Evolutionary conservation across 2,329 filamentous ascomycete species (phyloP), one percentile per base, ranked within the genome.

Genomic region (Colletotrichum spaethianum): DNA sequence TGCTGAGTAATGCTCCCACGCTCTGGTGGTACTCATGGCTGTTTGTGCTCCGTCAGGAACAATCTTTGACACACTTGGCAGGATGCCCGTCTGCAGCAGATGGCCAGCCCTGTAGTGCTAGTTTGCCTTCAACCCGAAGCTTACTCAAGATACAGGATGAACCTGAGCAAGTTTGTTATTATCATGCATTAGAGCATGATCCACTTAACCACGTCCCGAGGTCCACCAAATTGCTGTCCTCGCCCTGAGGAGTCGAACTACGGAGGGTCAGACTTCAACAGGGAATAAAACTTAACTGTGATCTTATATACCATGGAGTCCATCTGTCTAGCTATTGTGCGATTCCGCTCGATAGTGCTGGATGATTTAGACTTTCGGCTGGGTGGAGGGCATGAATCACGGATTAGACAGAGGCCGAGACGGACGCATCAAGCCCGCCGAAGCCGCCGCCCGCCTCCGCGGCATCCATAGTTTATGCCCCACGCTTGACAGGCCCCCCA

Each of bases 371-470:
- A 57, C 57, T 68, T 71, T 62, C 64, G 50, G 64, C 42, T 23
- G n/a, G n/a, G 64, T 68, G 57, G 64, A 68, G 57, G 26, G 69
- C 69, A 71, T 71, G 52, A 63, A 68, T 42, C 42, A 71, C 52
- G 57, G 64, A 71, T 59, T 31, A 63, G 50, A 68, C 57, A 57
- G 44, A 67, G 28, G 8, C 68, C 68, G 63, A 70, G 55, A n/a
- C 56, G 40, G 57, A 48, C 12, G 6, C 20, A 38, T 18, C 36
- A 33, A 40, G 16, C 42, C 52, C 42, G 40, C 16, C 40, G 56
- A 50, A 50, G 63, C 68, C 56, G 42, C 56, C 23, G 33, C 64
- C 38, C 55, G 55, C 23, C n/a, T 55, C 56, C 48, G 56, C 40
- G 56, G 18, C 28, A 40, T 36, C 40, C 12, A 48, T 12, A 1